Percentiles rank a stretch among this genome's conserved stretches.
These are phyloP conservation scores for Apiospora sp. DNA, from an alignment of 2,329 filamentous ascomycete species.

Conservation along the genomic window DNA sequence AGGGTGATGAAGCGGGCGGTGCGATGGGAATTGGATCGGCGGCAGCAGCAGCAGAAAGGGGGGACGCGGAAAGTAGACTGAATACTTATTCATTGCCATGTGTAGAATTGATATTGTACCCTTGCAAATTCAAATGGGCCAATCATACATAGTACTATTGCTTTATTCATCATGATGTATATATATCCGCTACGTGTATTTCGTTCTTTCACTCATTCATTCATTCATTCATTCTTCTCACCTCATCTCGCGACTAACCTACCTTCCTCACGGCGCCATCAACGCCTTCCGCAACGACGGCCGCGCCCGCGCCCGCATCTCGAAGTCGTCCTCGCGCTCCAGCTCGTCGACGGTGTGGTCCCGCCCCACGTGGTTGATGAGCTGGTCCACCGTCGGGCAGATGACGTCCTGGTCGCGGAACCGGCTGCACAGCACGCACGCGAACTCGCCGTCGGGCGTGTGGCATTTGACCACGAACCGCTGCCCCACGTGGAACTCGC, in stretches of 20 bases:
- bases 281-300: slow-evolving; percentile 20
- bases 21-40: slow-evolving; percentile 28
- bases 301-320: slow-evolving; percentile 20
- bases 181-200: not conserved
- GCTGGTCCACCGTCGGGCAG: slow-evolving; percentile 38
- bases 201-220: not conserved
- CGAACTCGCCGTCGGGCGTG: slow-evolving; percentile 41
- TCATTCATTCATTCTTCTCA: too few species aligned
- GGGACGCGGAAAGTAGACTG: not conserved
- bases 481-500: slow-evolving; percentile 42
- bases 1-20: slow-evolving; percentile 30
- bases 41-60: not conserved
- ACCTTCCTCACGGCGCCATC: slow-evolving; percentile 23
- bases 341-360: slow-evolving; percentile 31
- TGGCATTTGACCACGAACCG: slow-evolving; percentile 50
- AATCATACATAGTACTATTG: not conserved
- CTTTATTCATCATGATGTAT: not conserved
- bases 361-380: slow-evolving; percentile 43
- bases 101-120: too few species aligned
- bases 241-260: not conserved
- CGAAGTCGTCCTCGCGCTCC: slow-evolving; percentile 31
- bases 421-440: slow-evolving; percentile 44
- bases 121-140: not conserved
- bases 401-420: slow-evolving; percentile 40
- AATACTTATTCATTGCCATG: not conserved